Evolutionary conservation across 768 basidiomycete species (phyloP).

Genomic region (Boletus fagicola): DNA sequence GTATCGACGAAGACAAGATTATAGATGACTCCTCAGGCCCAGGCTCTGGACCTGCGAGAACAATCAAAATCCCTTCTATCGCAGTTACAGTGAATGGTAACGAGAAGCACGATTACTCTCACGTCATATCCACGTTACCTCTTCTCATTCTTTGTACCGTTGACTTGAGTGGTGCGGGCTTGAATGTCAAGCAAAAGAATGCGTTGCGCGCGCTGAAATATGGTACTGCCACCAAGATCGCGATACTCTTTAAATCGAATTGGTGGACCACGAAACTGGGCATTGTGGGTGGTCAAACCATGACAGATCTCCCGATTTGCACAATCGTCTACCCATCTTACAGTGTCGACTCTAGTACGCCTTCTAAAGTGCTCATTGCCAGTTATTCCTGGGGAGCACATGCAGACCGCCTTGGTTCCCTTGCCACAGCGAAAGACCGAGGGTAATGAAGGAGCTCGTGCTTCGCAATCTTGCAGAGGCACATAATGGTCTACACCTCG

Average conservation of each 20-base stretch:
- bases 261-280: slow-evolving; percentile 15
- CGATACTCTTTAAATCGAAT: slow-evolving; percentile 11
- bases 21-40: neutral
- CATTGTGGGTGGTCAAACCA: slow-evolving; percentile 9
- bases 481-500: neutral
- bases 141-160: slow-evolving; percentile 4
- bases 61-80: neutral
- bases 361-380: slow-evolving; percentile 12
- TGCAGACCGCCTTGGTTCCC: neutral
- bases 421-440: neutral
- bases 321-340: slow-evolving; percentile 9
- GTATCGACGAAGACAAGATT: neutral
- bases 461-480: slow-evolving; percentile 12
- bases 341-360: slow-evolving; percentile 5
- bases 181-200: slow-evolving; percentile 8
- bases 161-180: slow-evolving; percentile 5
- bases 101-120: slow-evolving; percentile 9
- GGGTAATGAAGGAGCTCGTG: neutral
- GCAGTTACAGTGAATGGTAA: slow-evolving; percentile 6
- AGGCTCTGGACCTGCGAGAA: neutral
- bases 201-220: neutral
- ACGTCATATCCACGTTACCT: slow-evolving; percentile 11
- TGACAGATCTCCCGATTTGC: slow-evolving; percentile 12
- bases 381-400: neutral
- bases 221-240: neutral